These are phyloP conservation scores for Erigeron canadensis DNA, from an alignment of 129 eudicot species.

Conservation along the genomic window DNA sequence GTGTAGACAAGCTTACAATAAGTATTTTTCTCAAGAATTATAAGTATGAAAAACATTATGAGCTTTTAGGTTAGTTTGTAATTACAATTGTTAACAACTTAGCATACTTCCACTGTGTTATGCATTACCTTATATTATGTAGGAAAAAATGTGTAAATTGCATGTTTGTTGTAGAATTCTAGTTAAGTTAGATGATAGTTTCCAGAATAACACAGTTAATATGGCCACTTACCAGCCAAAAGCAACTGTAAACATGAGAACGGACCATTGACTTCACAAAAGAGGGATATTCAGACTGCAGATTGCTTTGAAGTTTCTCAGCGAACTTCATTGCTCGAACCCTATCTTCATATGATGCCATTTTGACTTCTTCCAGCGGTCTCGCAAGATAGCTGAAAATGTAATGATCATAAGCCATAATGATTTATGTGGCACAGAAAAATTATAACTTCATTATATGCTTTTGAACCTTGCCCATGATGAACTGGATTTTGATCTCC, in stretches of 20 bases:
- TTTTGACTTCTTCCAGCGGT: slow-evolving; percentile 68
- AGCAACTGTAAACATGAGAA: slow-evolving; percentile 89
- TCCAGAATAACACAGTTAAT: neutral
- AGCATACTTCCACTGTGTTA: neutral
- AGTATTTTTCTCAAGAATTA: too few species aligned
- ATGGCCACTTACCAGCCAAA: slow-evolving; percentile 79
- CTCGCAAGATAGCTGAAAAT: slow-evolving; percentile 60
- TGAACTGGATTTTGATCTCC: slow-evolving; percentile 52
- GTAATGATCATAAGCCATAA: slow-evolving; percentile 13
- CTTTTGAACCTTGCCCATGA: slow-evolving; percentile 65
- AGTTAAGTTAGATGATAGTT: neutral
- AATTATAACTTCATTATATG: neutral
- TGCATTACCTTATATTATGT: neutral
- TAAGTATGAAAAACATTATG: too few species aligned
- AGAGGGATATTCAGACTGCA: slow-evolving; percentile 60
- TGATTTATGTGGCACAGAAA: neutral
- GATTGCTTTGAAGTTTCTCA: slow-evolving; percentile 64
- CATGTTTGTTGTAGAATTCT: neutral
- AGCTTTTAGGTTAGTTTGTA: too few species aligned
- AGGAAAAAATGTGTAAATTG: neutral
- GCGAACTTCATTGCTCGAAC: slow-evolving; percentile 46
- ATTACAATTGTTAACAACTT: too few species aligned
- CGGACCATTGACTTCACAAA: slow-evolving; percentile 84
- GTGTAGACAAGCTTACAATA: too few species aligned
- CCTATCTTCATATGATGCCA: slow-evolving; percentile 55